Evolutionary conservation across 371 early-diverging fungal genomes (phyloP).

Genomic region (Chytridium lagenaria): DNA sequence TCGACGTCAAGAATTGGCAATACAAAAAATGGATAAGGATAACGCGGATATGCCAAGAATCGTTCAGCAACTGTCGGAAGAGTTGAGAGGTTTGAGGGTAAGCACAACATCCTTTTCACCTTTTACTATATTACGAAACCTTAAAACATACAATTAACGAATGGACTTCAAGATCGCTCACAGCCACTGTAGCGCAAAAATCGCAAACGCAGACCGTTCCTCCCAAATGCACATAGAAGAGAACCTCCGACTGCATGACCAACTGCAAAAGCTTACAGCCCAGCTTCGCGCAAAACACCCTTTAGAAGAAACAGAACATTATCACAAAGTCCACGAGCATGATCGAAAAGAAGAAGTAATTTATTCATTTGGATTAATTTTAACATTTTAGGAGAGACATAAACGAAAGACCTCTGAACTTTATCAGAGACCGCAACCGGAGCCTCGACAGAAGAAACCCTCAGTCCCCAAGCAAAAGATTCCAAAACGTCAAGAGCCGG

Average conservation of each 20-base stretch:
- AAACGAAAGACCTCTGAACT: no score
- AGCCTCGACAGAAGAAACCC: no score
- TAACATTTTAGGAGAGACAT: no score
- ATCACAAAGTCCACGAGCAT: no score
- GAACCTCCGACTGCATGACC: constrained; percentile 17
- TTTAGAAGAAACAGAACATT: no score
- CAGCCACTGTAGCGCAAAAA: background rate
- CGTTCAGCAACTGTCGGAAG: constrained; percentile 30
- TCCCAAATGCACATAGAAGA: constrained; percentile 30
- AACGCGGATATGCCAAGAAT: constrained; percentile 31
- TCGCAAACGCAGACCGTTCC: constrained; percentile 24
- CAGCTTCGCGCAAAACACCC: background rate
- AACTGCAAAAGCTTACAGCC: constrained; percentile 3
- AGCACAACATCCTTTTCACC: background rate
- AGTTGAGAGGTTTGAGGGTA: constrained; percentile 35
- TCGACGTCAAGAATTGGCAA: constrained; percentile 36
- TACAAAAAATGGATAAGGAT: constrained; percentile 34
- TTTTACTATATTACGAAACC: no score
- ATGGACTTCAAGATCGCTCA: constrained; percentile 9
- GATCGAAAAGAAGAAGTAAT: no score
- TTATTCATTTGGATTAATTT: no score
- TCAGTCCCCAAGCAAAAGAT: no score
- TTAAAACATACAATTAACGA: no score
- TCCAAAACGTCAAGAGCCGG: no score
- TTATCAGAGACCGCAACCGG: no score